Percentiles rank a stretch among this genome's conserved stretches.
phyloP scores from a whole-genome alignment of 257 asterid genomes.

The Plectranthus barbatus region DNA sequence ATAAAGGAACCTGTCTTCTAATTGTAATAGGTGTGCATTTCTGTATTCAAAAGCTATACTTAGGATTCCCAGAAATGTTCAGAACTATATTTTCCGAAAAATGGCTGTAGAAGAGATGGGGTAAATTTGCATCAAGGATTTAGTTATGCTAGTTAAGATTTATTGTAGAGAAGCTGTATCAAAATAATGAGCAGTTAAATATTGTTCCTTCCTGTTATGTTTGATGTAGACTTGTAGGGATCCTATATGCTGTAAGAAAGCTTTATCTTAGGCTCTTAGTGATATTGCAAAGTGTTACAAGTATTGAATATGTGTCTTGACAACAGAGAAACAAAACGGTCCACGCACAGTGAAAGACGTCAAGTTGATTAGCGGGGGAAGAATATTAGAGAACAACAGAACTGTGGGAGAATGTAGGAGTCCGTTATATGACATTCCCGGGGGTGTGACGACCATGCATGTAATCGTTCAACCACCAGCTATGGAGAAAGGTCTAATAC shows the following conservation, averaged over 20 bases:
- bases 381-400: constrained; percentile 73
- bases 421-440: constrained; percentile 69
- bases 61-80: not conserved
- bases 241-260: not conserved
- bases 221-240: not conserved
- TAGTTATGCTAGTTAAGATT: too few relatives aligned
- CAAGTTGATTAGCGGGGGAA: constrained; percentile 77
- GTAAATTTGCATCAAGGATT: not conserved
- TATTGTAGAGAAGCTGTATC: too few relatives aligned
- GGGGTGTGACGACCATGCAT: constrained; percentile 86
- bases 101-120: not conserved
- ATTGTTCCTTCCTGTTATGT: not conserved
- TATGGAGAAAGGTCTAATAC: constrained; percentile 58
- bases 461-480: constrained; percentile 77
- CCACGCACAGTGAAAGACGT: constrained; percentile 71
- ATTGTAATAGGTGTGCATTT: not conserved
- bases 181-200: not conserved
- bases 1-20: not conserved
- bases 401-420: constrained; percentile 73
- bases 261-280: not conserved
- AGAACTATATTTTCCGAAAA: not conserved
- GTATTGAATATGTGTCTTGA: not conserved
- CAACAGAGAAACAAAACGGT: constrained; percentile 69
- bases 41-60: not conserved
- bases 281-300: not conserved